Conservation (phyloP, 2,329 filamentous ascomycete genomes). For the Fonsecaea pugnacius region DNA sequence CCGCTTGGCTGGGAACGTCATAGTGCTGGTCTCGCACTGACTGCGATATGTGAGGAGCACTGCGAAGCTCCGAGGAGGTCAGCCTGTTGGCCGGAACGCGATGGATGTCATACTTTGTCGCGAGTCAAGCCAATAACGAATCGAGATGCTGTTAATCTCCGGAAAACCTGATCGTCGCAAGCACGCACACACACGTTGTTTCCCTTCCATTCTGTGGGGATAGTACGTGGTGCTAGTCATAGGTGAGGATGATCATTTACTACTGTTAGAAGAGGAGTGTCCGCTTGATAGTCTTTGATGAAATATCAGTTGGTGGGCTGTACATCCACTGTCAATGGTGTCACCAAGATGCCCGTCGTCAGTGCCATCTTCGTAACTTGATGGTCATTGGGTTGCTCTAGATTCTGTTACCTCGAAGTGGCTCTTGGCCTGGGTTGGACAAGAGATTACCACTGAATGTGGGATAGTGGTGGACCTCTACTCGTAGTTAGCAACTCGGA, state of each 20-base stretch:
- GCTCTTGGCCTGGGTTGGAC: not conserved
- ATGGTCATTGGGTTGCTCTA: not conserved
- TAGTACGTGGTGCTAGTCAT: not conserved
- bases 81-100: not conserved
- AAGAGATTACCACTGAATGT: not conserved
- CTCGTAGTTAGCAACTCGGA: not conserved
- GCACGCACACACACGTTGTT: not conserved
- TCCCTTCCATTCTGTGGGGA: not conserved
- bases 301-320: not conserved
- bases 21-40: not conserved
- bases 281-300: not conserved
- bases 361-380: not conserved
- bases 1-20: not conserved
- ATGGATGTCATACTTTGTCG: slow-evolving; percentile 1
- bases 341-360: not conserved
- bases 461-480: not conserved
- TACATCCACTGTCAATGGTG: not conserved
- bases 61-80: slow-evolving; percentile 2
- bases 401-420: not conserved
- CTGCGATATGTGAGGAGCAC: not conserved
- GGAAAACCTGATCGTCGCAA: not conserved
- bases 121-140: not conserved
- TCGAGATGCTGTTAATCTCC: not conserved
- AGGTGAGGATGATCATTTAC: not conserved
- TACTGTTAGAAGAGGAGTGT: not conserved